phyloP scores from a whole-genome alignment of 2,329 filamentous ascomycete genomes.

The Colletotrichum viniferum region DNA sequence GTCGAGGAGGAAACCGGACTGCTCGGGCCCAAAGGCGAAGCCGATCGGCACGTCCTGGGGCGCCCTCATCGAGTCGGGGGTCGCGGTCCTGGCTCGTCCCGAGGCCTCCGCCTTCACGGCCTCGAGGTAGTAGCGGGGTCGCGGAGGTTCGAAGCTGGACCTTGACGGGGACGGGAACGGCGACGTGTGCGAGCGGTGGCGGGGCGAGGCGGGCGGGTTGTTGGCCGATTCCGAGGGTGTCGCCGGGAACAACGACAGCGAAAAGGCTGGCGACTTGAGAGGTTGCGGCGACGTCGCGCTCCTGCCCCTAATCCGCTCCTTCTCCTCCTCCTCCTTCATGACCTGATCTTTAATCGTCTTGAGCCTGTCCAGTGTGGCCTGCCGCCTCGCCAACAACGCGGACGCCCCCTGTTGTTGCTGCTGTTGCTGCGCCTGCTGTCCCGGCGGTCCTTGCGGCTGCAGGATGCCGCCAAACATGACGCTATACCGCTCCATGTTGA shows the following conservation, averaged over 20 bases:
- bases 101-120: not conserved
- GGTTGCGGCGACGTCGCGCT: slow-evolving; percentile 56
- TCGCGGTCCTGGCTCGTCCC: not conserved
- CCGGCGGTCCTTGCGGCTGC: slow-evolving; percentile 38
- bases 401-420: slow-evolving; percentile 42
- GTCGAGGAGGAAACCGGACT: slow-evolving; percentile 43
- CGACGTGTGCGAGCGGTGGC: slow-evolving; percentile 58
- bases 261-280: slow-evolving; percentile 26
- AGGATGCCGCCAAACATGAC: slow-evolving; percentile 88
- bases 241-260: slow-evolving; percentile 49
- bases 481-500: slow-evolving; percentile 87
- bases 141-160: slow-evolving; percentile 33
- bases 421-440: slow-evolving; percentile 39
- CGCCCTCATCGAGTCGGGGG: not conserved
- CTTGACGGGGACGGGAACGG: slow-evolving; percentile 52
- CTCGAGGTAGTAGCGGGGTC: not conserved
- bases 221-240: slow-evolving; percentile 27
- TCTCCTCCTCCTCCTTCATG: slow-evolving; percentile 39
- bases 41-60: not conserved
- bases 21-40: slow-evolving; percentile 35
- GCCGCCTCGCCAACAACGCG: slow-evolving; percentile 58
- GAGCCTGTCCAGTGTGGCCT: slow-evolving; percentile 63
- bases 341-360: slow-evolving; percentile 55
- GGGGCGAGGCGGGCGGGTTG: slow-evolving; percentile 39
- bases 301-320: slow-evolving; percentile 34